Percentiles rank a stretch among this genome's conserved stretches.
Conservation (phyloP, 306 rosid species). For the Lathyrus oleraceus region DNA sequence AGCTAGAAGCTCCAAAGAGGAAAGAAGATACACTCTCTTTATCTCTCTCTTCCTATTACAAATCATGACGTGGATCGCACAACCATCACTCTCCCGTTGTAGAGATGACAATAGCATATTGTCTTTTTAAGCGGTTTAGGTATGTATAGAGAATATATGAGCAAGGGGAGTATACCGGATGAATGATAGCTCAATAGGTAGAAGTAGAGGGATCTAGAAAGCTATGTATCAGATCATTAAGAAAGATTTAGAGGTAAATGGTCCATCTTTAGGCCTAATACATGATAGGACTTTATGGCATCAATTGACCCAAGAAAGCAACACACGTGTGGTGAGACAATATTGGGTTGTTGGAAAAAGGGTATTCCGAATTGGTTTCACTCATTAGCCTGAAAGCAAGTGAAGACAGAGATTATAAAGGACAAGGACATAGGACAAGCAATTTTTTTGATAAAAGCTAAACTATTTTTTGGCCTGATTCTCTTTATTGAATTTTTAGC, state of each 20-base stretch:
- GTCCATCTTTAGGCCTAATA: background rate
- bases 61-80: too few species aligned
- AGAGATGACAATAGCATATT: background rate
- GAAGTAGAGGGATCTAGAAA: background rate
- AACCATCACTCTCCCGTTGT: background rate
- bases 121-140: slow-evolving; percentile 2
- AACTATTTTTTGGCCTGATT: background rate
- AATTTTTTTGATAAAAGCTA: slow-evolving; percentile 15
- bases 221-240: background rate
- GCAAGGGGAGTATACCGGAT: background rate
- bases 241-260: background rate
- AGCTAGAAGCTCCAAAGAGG: too few species aligned
- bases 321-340: background rate
- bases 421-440: background rate
- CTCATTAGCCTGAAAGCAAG: background rate
- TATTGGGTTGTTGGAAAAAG: background rate
- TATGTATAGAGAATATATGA: background rate
- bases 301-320: background rate
- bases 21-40: too few species aligned
- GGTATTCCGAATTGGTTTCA: background rate
- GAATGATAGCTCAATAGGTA: background rate
- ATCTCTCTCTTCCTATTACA: too few species aligned
- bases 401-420: slow-evolving; percentile 3
- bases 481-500: background rate
- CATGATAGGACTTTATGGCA: background rate